Conservation (phyloP, 148 eudicot species). For the Rhododendron williamsianum region DNA sequence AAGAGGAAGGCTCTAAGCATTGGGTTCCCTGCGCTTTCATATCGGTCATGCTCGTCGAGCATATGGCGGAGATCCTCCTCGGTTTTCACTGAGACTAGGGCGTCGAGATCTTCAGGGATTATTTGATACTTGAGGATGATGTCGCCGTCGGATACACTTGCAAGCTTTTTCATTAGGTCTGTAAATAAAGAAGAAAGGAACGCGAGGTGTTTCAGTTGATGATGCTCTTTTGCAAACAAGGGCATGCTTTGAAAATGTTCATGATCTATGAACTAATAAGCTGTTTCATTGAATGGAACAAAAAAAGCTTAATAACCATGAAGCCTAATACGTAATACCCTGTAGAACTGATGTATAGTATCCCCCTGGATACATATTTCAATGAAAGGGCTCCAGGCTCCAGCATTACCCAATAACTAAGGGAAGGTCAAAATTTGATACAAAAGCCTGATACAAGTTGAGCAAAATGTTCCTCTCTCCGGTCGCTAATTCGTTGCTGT, state of each 20-base stretch:
- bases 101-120: conserved; percentile 61
- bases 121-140: conserved; percentile 61
- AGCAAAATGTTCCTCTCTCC: too few relatives aligned
- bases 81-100: conserved; percentile 60
- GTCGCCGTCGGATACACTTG: conserved; percentile 44
- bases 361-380: background rate
- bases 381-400: too few relatives aligned
- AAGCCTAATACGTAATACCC: background rate
- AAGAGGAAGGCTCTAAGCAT: conserved; percentile 70
- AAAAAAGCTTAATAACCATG: background rate
- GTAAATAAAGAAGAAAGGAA: background rate
- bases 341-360: background rate
- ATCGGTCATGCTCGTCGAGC: conserved; percentile 55
- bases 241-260: background rate
- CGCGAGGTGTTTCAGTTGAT: background rate
- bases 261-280: background rate
- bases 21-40: conserved; percentile 28
- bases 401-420: background rate
- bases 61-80: conserved; percentile 70
- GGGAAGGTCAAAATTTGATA: background rate
- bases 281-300: background rate
- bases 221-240: background rate
- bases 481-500: too few relatives aligned
- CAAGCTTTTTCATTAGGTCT: conserved; percentile 71
- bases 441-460: background rate